phyloP scores from a whole-genome alignment of 257 asterid species.

The Cruciata laevipes region DNA sequence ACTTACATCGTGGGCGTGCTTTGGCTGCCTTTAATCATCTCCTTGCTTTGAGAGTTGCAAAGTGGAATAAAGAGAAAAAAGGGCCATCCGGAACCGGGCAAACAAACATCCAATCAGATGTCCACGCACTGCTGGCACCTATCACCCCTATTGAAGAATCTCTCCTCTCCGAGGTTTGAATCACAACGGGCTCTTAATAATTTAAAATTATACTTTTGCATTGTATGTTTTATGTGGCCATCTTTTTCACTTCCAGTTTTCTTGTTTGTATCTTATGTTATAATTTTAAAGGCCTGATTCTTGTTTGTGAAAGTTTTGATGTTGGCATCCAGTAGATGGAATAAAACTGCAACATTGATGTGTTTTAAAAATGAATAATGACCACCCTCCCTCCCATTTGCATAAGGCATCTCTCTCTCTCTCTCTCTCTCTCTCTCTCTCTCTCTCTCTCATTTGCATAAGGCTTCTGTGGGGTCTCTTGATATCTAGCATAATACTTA shows the following conservation, averaged over 20 bases:
- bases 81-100: constrained; percentile 56
- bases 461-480: not conserved
- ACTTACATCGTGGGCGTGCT: constrained; percentile 98
- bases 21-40: constrained; percentile 73
- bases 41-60: constrained; percentile 65
- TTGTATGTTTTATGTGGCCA: not conserved
- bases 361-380: too few species aligned
- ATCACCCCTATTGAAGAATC: constrained; percentile 67
- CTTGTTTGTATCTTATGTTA: not conserved
- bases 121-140: constrained; percentile 69
- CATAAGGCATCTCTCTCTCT: not conserved
- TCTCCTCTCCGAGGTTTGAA: constrained; percentile 81
- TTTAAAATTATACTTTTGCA: not conserved
- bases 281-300: not conserved
- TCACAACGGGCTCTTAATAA: constrained; percentile 6
- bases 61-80: constrained; percentile 45
- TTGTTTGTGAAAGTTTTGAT: not conserved
- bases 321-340: not conserved
- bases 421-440: too few species aligned
- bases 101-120: constrained; percentile 69
- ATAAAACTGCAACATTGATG: not conserved
- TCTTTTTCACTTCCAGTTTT: not conserved
- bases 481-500: not conserved
- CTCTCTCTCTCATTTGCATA: not conserved
- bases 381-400: not conserved